Evolutionary conservation across 441 rosid genomes (phyloP).

Genomic region (Heliophila coronopifolia): DNA sequence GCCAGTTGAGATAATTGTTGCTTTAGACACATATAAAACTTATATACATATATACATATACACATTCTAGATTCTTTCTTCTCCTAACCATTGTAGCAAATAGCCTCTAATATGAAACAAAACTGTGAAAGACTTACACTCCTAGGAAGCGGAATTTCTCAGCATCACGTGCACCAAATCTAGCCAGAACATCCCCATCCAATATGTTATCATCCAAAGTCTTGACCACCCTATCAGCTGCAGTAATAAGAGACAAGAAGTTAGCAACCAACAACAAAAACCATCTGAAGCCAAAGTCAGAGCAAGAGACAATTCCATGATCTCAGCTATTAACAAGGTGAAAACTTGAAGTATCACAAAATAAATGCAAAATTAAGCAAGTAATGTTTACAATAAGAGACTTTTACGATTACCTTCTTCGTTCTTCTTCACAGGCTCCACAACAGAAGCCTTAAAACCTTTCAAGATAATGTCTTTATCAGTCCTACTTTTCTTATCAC

Average conservation of each 20-base stretch:
- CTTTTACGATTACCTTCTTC: constrained; percentile 15
- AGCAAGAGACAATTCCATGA: constrained; percentile 4
- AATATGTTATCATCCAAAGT: constrained; percentile 34
- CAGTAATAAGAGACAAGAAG: constrained; percentile 20
- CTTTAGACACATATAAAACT: not conserved
- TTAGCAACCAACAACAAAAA: constrained; percentile 19
- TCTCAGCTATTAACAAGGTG: not conserved
- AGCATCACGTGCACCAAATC: constrained; percentile 65
- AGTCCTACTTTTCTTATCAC: constrained; percentile 52
- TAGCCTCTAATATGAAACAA: not conserved
- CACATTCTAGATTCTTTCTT: not conserved
- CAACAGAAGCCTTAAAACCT: constrained; percentile 32
- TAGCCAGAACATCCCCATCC: constrained; percentile 54
- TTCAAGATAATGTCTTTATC: constrained; percentile 27
- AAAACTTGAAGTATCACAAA: constrained; percentile 2
- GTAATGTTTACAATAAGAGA: not conserved
- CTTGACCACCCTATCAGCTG: constrained; percentile 43
- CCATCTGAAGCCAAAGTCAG: constrained; percentile 2
- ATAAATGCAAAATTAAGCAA: not conserved
- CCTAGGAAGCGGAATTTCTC: constrained; percentile 75
- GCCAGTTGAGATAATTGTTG: not conserved
- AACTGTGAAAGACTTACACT: constrained; percentile 48
- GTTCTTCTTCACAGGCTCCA: constrained; percentile 40
- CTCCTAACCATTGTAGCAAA: constrained; percentile 5
- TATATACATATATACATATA: not conserved